These are phyloP conservation scores for Eimeria sp. DNA, from an alignment of 169 alveolate species.

Conservation along the genomic window DNA sequence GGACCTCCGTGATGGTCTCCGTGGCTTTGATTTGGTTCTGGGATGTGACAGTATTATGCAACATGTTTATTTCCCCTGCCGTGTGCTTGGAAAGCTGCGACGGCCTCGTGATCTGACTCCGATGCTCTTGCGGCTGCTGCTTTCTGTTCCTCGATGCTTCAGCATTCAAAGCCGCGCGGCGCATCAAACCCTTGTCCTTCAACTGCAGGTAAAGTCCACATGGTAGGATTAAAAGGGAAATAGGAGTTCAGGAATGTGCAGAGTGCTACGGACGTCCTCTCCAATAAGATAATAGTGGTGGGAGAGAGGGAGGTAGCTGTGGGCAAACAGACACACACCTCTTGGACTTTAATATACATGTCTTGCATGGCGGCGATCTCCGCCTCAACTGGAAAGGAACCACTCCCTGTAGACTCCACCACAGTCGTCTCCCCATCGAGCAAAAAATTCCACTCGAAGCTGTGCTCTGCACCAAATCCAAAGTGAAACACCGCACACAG, in stretches of 20 bases:
- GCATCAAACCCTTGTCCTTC: constrained; percentile 47
- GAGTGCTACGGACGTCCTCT: not conserved
- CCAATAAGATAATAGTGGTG: not conserved
- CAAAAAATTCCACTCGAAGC: constrained; percentile 77
- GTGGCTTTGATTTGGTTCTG: constrained; percentile 73
- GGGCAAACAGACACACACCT: constrained; percentile 33
- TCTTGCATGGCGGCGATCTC: constrained; percentile 83
- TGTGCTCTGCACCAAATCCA: constrained; percentile 69
- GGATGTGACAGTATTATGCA: constrained; percentile 71
- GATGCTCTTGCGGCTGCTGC: constrained; percentile 64
- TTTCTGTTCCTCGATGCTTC: constrained; percentile 67
- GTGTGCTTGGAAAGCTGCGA: constrained; percentile 73
- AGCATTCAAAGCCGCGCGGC: constrained; percentile 62
- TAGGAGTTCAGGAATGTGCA: not conserved
- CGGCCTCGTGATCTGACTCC: constrained; percentile 54
- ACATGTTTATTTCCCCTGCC: constrained; percentile 79
- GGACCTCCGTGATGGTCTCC: constrained; percentile 53
- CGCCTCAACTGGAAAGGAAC: constrained; percentile 56
- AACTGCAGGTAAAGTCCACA: constrained; percentile 3
- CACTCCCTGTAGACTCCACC: constrained; percentile 70
- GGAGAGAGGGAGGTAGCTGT: not conserved
- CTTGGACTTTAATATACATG: constrained; percentile 74
- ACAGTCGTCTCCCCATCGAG: constrained; percentile 57
- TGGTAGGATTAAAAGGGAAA: not conserved
- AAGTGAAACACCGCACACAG: not conserved